Base-by-base conservation (phyloP, 352 stramenopile species). In the Globisporangium irregulare region DNA sequence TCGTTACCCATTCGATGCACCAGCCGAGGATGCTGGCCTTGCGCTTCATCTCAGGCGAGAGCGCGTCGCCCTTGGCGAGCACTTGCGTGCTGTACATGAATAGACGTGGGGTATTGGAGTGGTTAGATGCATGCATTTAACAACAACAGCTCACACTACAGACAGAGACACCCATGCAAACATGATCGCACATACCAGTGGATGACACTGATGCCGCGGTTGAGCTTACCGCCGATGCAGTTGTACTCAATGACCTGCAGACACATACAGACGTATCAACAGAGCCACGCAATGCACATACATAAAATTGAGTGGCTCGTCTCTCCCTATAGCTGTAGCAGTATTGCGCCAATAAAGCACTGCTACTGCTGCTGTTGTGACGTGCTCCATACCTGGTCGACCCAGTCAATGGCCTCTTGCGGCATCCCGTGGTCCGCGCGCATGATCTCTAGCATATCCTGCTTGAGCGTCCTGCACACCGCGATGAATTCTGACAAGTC, bases 221-320 rank as follows among this genome's bases (percentile, higher is more conserved):
- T 99, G 70, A 99, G 92, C 85, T 99, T 99, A 38, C 97, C 98
- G 61, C 97, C 97, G 32, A 97, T 88, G 72, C 98, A 98, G 73
- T 98, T 99, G 91, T 99, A 99, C 50, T 98, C 84, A 41, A 99
- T 80, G 64, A 97, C 86, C 58, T 89, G 46, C 6, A 25, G 5
- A 38, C 24, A 51, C 15, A 62, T 22, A 22, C 7, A 10, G 5
- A 38, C 32, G 32, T 38, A 38, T 38, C 32, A 38, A 38, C 36
- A 41, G 10, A 41, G 36, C 36, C 36, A 32, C 29, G 29, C 29
- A 32, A 32, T 32, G 29, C 29, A 32, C 29, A 32, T 32, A 32
- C 29, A 4, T 32, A 32, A 32, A 32, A 32, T 32, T 32, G 29
- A 32, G 3, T 32, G 29, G 29, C 8, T 32, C 29, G 29, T 32